phyloP scores from a whole-genome alignment of 148 eudicot species.

The Cornus florida region DNA sequence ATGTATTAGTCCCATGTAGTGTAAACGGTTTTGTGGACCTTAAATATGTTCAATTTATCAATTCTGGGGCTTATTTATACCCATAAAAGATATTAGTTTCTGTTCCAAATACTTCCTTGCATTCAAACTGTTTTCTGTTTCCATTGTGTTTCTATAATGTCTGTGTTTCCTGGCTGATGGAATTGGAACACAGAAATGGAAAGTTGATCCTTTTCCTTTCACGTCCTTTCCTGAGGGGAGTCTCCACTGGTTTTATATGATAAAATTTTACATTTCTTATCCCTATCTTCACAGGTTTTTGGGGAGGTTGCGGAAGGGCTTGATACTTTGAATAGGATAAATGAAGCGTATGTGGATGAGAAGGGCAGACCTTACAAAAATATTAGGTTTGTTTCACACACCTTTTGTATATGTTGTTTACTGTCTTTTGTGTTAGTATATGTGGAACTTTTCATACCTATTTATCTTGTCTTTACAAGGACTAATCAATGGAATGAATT shows the following conservation, averaged over 20 bases:
- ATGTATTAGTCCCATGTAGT: too few relatives aligned
- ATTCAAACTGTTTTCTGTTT: too few relatives aligned
- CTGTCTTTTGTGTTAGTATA: constrained; percentile 2
- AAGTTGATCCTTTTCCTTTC: not conserved
- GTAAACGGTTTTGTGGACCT: too few relatives aligned
- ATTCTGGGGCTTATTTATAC: too few relatives aligned
- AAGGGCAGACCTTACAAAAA: constrained; percentile 82
- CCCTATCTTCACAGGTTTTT: constrained; percentile 53
- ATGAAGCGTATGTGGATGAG: constrained; percentile 93
- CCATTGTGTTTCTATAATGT: too few relatives aligned
- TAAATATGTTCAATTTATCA: too few relatives aligned
- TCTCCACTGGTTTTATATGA: not conserved
- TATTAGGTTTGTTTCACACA: constrained; percentile 51
- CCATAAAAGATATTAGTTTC: too few relatives aligned
- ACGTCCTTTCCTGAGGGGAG: not conserved
- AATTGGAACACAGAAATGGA: too few relatives aligned
- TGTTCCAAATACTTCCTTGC: too few relatives aligned
- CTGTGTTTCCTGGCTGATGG: too few relatives aligned
- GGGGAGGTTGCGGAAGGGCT: constrained; percentile 95
- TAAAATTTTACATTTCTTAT: not conserved
- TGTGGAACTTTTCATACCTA: not conserved
- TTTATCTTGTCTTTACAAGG: not conserved
- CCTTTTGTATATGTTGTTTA: not conserved
- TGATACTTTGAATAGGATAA: constrained; percentile 73
- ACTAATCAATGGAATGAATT: constrained; percentile 10